A percentile compares a stretch with the other conserved stretches of the same genome.
These are phyloP conservation scores for Exidia glandulosa DNA, from an alignment of 768 basidiomycete genomes.

Conservation along the genomic window DNA sequence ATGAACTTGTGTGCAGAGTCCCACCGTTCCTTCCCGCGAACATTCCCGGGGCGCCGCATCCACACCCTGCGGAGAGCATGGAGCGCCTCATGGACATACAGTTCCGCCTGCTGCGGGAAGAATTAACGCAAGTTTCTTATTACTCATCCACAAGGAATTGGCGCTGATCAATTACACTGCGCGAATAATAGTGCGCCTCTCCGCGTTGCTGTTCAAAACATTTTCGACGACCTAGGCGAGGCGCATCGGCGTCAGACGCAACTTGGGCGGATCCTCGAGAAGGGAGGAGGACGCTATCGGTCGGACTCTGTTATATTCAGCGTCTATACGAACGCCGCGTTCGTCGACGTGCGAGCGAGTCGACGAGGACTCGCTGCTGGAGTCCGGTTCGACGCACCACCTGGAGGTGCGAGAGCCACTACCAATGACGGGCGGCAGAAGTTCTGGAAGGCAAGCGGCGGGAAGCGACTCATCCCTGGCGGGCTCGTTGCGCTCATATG, in stretches of 20 bases:
- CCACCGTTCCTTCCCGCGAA: conserved; percentile 54
- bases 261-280: conserved; percentile 36
- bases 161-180: background rate
- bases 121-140: conserved; percentile 40
- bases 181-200: conserved; percentile 35
- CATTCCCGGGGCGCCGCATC: conserved; percentile 51
- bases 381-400: conserved; percentile 40
- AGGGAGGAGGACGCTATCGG: conserved; percentile 50
- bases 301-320: conserved; percentile 49
- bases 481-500: conserved; percentile 52
- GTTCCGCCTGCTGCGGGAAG: conserved; percentile 64
- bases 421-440: conserved; percentile 27
- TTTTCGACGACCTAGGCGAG: conserved; percentile 33
- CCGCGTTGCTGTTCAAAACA: conserved; percentile 36
- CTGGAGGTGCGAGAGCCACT: conserved; percentile 38
- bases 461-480: conserved; percentile 50
- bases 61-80: conserved; percentile 45
- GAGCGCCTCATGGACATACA: conserved; percentile 60
- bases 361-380: conserved; percentile 39
- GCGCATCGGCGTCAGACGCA: conserved; percentile 18
- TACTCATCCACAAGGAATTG: background rate
- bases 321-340: conserved; percentile 44
- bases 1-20: conserved; percentile 41
- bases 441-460: conserved; percentile 53
- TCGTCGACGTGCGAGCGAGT: conserved; percentile 36